These are phyloP conservation scores for Leccinellum rugosiceps DNA, from an alignment of 768 basidiomycete species.

Conservation along the genomic window DNA sequence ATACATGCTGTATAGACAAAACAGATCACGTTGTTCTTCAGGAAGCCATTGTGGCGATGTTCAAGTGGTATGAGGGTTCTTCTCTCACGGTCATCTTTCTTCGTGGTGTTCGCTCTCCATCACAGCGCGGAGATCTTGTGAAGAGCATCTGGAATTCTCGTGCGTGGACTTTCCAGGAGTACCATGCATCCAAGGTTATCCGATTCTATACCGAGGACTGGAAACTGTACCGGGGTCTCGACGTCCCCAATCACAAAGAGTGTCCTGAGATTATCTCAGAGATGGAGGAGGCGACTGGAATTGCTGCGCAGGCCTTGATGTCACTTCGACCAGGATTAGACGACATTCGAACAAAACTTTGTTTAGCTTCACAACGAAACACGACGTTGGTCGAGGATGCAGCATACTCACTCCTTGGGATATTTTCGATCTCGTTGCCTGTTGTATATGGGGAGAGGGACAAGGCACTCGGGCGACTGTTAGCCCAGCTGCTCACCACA, in stretches of 20 bases:
- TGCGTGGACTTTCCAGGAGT: slow-evolving; percentile 3
- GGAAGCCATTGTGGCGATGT: too few species aligned
- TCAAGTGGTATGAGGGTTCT: too few species aligned
- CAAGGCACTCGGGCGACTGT: too few species aligned
- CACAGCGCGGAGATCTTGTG: too few species aligned
- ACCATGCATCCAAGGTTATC: slow-evolving; percentile 2
- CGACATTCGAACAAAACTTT: neutral
- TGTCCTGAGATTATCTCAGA: neutral
- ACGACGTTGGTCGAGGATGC: slow-evolving; percentile 4
- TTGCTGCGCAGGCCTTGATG: too few species aligned
- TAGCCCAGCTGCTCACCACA: too few species aligned
- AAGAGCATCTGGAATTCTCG: too few species aligned
- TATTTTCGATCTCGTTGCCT: neutral
- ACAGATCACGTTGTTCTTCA: too few species aligned
- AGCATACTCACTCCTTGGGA: slow-evolving; percentile 7
- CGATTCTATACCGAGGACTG: slow-evolving; percentile 4
- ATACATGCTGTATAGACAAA: too few species aligned
- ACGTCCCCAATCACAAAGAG: slow-evolving; percentile 4
- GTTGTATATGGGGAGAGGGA: too few species aligned
- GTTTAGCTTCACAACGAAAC: neutral
- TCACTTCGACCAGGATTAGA: neutral
- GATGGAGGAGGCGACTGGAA: slow-evolving; percentile 1
- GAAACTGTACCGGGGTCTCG: neutral
- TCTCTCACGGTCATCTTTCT: too few species aligned
- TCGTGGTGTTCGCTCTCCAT: too few species aligned